Conservation (phyloP, 306 rosid genomes). For the Boehmeria nivea region DNA sequence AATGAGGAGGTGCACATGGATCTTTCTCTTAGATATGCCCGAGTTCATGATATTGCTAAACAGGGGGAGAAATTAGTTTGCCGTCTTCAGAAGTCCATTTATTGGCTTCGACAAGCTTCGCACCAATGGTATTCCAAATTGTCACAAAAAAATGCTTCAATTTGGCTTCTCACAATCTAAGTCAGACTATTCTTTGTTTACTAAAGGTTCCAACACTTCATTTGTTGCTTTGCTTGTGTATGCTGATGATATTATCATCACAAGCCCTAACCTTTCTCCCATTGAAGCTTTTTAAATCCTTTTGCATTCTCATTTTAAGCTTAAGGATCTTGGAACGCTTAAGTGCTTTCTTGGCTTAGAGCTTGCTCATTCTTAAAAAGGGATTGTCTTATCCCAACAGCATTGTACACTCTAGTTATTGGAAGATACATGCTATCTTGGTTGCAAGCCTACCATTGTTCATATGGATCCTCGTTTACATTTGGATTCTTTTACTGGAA, state of each 20-base stretch:
- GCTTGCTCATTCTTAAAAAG: background rate
- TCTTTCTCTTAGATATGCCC: background rate
- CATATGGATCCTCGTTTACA: background rate
- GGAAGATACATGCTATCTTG: background rate
- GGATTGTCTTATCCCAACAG: background rate
- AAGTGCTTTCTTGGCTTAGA: background rate
- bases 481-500: too few relatives aligned
- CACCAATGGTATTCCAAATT: background rate
- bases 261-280: background rate
- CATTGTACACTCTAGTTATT: background rate
- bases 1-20: background rate
- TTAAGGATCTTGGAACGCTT: background rate
- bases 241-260: background rate
- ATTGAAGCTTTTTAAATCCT: background rate
- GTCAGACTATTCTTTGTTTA: background rate
- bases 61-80: background rate
- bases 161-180: background rate
- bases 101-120: background rate
- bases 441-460: background rate
- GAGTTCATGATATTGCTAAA: background rate
- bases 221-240: too few relatives aligned
- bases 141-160: background rate
- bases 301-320: background rate
- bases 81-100: background rate
- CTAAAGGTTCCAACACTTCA: background rate